These are phyloP conservation scores for Bocquillonia castaneifolia DNA, from an alignment of 441 rosid species.

Conservation along the genomic window DNA sequence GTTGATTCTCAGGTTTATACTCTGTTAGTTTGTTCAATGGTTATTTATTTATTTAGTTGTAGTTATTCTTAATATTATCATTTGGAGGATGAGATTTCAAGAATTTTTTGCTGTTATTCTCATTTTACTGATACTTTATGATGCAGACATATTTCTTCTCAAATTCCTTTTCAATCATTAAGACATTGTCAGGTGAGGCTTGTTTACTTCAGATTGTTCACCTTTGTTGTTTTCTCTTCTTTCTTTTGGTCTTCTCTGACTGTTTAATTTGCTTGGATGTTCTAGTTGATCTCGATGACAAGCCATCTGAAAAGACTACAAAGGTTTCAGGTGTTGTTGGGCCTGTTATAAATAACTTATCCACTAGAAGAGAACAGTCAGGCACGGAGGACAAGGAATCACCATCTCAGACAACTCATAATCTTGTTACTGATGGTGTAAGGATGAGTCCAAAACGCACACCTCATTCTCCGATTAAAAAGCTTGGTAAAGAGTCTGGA, in stretches of 20 bases:
- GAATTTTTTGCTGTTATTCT: slow-evolving; percentile 19
- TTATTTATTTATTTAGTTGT: background rate
- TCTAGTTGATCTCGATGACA: slow-evolving; percentile 54
- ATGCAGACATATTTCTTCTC: slow-evolving; percentile 95
- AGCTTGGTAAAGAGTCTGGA: slow-evolving; percentile 35
- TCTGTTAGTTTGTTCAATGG: slow-evolving; percentile 13
- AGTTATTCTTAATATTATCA: no score
- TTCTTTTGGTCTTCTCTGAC: slow-evolving; percentile 17
- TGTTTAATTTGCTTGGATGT: slow-evolving; percentile 21
- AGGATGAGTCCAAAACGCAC: slow-evolving; percentile 34
- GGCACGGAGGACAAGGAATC: slow-evolving; percentile 46
- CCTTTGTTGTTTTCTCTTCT: slow-evolving; percentile 17
- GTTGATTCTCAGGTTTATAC: slow-evolving; percentile 95
- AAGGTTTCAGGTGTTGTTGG: slow-evolving; percentile 38
- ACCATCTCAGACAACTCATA: slow-evolving; percentile 33
- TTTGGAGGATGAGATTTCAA: background rate
- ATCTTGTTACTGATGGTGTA: slow-evolving; percentile 35
- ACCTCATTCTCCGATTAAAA: slow-evolving; percentile 35
- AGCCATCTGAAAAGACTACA: slow-evolving; percentile 48
- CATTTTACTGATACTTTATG: slow-evolving; percentile 27
- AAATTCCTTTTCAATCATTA: slow-evolving; percentile 84
- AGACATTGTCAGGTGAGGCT: slow-evolving; percentile 78
- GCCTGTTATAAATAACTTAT: slow-evolving; percentile 31
- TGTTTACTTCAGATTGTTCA: slow-evolving; percentile 20
- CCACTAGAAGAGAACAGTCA: slow-evolving; percentile 40